phyloP scores from a whole-genome alignment of 495 filamentous ascomycete species.

The Trichoderma asperelloides region DNA sequence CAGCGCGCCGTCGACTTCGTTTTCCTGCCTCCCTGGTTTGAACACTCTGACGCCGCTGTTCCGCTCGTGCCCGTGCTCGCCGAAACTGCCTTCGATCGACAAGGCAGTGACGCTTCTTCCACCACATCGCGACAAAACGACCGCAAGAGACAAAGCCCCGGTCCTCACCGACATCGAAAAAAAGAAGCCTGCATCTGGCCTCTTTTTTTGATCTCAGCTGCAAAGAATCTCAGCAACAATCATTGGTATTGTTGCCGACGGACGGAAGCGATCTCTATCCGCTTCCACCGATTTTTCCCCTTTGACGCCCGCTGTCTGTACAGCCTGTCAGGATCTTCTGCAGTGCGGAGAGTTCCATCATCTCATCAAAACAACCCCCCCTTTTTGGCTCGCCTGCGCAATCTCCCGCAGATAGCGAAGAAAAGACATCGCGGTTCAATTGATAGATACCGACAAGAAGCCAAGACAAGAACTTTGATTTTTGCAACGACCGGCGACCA shows the following conservation, averaged over 20 bases:
- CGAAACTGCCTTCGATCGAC: conserved; percentile 1
- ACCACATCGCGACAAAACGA: background rate
- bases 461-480: conserved; percentile 17
- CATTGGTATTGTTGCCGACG: background rate
- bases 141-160: background rate
- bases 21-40: background rate
- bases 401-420: background rate
- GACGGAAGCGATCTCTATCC: background rate
- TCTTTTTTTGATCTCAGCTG: background rate
- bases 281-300: background rate
- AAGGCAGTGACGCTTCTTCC: background rate
- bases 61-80: background rate
- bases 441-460: conserved; percentile 1
- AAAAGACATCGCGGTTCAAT: background rate
- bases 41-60: background rate
- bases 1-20: background rate
- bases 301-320: conserved; percentile 3
- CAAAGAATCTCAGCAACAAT: background rate
- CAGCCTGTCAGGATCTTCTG: conserved; percentile 4
- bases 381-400: conserved; percentile 1
- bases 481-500: conserved; percentile 19
- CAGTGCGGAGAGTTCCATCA: conserved; percentile 13
- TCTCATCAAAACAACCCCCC: conserved; percentile 17
- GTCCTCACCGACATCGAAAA: conserved; percentile 3
- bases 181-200: background rate